Base-by-base conservation (phyloP, 345 rosid species). In the Arabis hirsuta region DNA sequence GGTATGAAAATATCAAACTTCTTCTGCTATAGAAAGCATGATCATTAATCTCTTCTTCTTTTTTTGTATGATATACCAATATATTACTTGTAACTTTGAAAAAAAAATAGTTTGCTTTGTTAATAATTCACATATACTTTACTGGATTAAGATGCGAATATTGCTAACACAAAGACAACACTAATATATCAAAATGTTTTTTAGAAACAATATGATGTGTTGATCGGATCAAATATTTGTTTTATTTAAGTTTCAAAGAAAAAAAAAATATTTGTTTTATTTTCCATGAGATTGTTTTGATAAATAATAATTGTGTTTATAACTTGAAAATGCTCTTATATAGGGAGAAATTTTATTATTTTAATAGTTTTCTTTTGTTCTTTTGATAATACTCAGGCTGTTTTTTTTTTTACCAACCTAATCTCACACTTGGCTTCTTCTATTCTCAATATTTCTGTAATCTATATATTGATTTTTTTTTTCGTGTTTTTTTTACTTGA, bases 1-100 rank as follows among this genome's bases (percentile, higher is more conserved):
- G 73, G 78, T 74, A 74, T 74, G 73, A 2, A 19, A 47, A 7
- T 47, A 26, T 64, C 51, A 55, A 38, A 12, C 29, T 16, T 54
- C n/a, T 14, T 72, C 29, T 72, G 22, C 24, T 51, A 36, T 36
- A 20, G 16, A 46, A 46, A 29, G 19, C 11, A 29, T 29, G 39
- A 26, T 26, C 52, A n/a, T n/a, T n/a, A 14, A 60, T 4, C 10
- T 22, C 34, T 24, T 3, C 12, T 24, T 22, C 3, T 34, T 34
- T 6, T 6, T 34, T 34, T 34, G 9, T 12, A 36, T 8, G 10
- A 36, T 1, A 36, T 36, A 34, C 6, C 2, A 36, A 7, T 31
- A 36, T 36, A 7, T 8, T 2, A 2, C 7, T 8, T 36, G 10
- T 36, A 7, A 7, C 6, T 32, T 36, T 36, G 10, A 8, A 36